Conservation (phyloP, 78 protist species). For the Paratrimastix pyriformis region DNA sequence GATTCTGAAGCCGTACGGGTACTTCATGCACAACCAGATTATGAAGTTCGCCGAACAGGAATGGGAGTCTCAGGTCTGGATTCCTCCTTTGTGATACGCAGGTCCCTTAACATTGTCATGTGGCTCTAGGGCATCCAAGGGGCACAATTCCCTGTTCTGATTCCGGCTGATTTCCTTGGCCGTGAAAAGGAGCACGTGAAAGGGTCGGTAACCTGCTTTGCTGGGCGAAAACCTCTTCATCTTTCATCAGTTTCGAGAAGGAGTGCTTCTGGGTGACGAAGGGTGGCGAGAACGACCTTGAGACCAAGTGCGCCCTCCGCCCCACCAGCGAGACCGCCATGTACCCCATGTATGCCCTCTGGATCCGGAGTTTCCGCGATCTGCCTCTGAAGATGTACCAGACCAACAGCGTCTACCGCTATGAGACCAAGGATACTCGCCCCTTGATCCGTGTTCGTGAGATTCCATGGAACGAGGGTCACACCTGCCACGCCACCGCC, state of each 20-base stretch:
- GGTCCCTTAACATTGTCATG: no score
- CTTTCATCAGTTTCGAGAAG: conserved; percentile 12
- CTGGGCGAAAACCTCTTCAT: background rate
- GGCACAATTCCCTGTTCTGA: conserved; percentile 23
- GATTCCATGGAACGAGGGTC: conserved; percentile 48
- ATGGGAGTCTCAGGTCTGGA: conserved; percentile 1
- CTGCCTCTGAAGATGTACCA: conserved; percentile 47
- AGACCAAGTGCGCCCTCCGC: conserved; percentile 24
- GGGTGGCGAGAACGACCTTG: conserved; percentile 29
- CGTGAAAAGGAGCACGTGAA: conserved; percentile 49
- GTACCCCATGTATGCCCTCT: conserved; percentile 37
- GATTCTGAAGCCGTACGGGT: conserved; percentile 27
- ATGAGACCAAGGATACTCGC: conserved; percentile 33
- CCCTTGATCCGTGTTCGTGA: conserved; percentile 45
- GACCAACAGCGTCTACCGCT: conserved; percentile 36
- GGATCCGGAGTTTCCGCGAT: conserved; percentile 36
- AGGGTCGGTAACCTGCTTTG: background rate
- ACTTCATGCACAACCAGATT: background rate
- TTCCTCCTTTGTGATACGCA: background rate
- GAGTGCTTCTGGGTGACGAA: conserved; percentile 44
- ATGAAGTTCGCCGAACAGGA: conserved; percentile 21
- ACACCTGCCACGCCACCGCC: conserved; percentile 36
- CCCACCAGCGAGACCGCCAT: conserved; percentile 51
- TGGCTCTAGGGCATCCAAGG: conserved; percentile 8
- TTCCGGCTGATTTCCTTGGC: conserved; percentile 46